Base-by-base conservation (phyloP, 192 early-diverging fungal species). In the Cladochytrium replicatum region DNA sequence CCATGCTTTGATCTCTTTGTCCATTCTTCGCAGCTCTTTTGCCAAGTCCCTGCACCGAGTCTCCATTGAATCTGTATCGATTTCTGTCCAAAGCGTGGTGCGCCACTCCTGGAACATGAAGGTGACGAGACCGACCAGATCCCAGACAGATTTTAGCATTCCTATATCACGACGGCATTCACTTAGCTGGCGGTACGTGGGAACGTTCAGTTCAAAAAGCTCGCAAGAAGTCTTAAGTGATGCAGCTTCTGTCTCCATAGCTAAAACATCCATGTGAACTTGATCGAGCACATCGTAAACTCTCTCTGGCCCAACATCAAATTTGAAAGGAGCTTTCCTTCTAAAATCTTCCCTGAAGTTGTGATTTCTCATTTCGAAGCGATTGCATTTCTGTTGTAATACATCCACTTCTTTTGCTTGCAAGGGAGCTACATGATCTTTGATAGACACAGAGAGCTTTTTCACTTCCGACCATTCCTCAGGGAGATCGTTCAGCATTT, bases 301-400 rank as follows among this genome's bases (percentile, higher is more conserved):
- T 8, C 48, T 32, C 1, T 49, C 62, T 24, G 60, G 55, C 0
- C 78, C 78, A 32, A 76, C 54, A 19, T 77, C 74, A 46, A 80
- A 81, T 48, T 69, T 77, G 61, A 81, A 81, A n/a, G 78, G 78
- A n/a, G 78, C 78, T 61, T 81, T 80, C 51, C 75, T 74, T 7
- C 76, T 48, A 59, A 80, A 81, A 15, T 80, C 71, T 67, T 81
- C 78, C 13, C 77, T 42, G 57, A 80, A 81, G 23, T 80, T 57
- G 55, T 81, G 77, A 48, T 80, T 80, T 24, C 66, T 61, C 45
- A 60, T 68, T 46, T 81, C 78, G 55, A 81, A 81, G 41, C 64
- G 56, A 70, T 81, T 81, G 62, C 76, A 81, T 42, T 81, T 81
- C 54, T 81, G 77, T 43, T 81, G 78, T 28, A 81, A 43, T 15